phyloP scores from a whole-genome alignment of 1,284 basidiomycete species.

The Paramarasmius palmivorus region DNA sequence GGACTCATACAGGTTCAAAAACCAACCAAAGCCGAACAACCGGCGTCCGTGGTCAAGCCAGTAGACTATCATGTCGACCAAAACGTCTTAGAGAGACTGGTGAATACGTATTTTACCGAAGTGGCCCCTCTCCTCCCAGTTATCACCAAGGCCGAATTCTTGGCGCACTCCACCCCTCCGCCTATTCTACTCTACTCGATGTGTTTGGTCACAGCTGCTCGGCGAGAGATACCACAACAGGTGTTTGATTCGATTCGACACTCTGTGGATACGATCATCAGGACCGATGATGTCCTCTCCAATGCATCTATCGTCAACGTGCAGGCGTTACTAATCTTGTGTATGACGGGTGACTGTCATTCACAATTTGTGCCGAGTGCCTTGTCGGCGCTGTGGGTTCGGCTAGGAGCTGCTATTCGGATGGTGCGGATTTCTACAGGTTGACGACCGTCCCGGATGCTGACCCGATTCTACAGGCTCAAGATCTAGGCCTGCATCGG shows the following conservation, averaged over 20 bases:
- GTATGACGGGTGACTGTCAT: slow-evolving; percentile 80
- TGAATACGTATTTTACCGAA: slow-evolving; percentile 90
- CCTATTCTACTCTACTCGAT: slow-evolving; percentile 90
- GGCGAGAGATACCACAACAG: slow-evolving; percentile 79
- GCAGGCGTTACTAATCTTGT: slow-evolving; percentile 84
- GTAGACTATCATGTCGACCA: slow-evolving; percentile 71
- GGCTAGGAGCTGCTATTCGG: slow-evolving; percentile 77
- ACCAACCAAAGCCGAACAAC: slow-evolving; percentile 52
- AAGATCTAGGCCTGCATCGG: slow-evolving; percentile 90
- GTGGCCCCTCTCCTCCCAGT: slow-evolving; percentile 87
- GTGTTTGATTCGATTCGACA: slow-evolving; percentile 85
- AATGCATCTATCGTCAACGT: slow-evolving; percentile 87
- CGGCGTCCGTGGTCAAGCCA: slow-evolving; percentile 56
- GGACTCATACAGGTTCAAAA: slow-evolving; percentile 88
- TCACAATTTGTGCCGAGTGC: slow-evolving; percentile 78
- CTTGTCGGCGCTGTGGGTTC: slow-evolving; percentile 75
- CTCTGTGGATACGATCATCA: slow-evolving; percentile 84
- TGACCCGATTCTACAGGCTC: slow-evolving; percentile 56
- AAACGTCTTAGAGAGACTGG: slow-evolving; percentile 78
- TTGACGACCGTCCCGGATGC: slow-evolving; percentile 16
- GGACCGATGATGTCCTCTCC: slow-evolving; percentile 87
- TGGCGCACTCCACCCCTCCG: slow-evolving; percentile 70
- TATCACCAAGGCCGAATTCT: slow-evolving; percentile 85
- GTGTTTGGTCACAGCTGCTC: slow-evolving; percentile 87
- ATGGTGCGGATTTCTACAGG: slow-evolving; percentile 59